phyloP scores from a whole-genome alignment of 2,329 filamentous ascomycete genomes.

The Mycocentrospora acerina region DNA sequence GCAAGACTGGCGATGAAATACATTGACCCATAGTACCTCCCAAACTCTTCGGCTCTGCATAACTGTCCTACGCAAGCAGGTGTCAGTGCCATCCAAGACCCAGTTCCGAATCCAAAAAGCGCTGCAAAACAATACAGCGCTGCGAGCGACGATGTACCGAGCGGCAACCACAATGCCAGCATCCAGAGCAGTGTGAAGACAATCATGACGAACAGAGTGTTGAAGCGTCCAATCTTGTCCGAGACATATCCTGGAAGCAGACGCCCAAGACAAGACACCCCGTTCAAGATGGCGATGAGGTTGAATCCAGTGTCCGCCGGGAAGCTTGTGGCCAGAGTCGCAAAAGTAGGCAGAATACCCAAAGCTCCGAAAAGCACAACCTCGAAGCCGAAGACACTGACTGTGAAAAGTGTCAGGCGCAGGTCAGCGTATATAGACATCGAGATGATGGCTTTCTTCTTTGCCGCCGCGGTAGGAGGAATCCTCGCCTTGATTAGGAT shows the following conservation, averaged over 20 bases:
- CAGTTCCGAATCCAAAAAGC: conserved; percentile 52
- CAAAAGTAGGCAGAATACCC: conserved; percentile 45
- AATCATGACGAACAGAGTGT: conserved; percentile 41
- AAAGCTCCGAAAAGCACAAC: conserved; percentile 45
- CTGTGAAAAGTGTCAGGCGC: conserved; percentile 38
- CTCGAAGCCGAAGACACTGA: conserved; percentile 40
- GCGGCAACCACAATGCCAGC: conserved; percentile 39
- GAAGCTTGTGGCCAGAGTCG: conserved; percentile 40
- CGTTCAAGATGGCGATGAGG: conserved; percentile 45
- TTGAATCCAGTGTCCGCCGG: conserved; percentile 37
- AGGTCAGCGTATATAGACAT: conserved; percentile 36
- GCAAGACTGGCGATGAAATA: conserved; percentile 41
- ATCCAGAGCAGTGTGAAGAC: conserved; percentile 24
- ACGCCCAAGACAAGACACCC: conserved; percentile 44
- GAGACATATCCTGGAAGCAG: conserved; percentile 44
- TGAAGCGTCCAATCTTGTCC: conserved; percentile 46
- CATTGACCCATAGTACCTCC: conserved; percentile 39
- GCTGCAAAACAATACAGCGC: conserved; percentile 44
- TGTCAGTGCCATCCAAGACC: conserved; percentile 47
- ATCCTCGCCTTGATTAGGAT: conserved; percentile 39
- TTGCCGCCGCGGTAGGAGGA: conserved; percentile 28
- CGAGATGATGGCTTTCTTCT: conserved; percentile 40
- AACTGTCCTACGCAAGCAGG: conserved; percentile 53
- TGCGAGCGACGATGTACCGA: conserved; percentile 32
- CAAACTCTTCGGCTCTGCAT: conserved; percentile 40